Evolutionary conservation across 148 eudicot species (phyloP).

Genomic region (Limonium bicolor): DNA sequence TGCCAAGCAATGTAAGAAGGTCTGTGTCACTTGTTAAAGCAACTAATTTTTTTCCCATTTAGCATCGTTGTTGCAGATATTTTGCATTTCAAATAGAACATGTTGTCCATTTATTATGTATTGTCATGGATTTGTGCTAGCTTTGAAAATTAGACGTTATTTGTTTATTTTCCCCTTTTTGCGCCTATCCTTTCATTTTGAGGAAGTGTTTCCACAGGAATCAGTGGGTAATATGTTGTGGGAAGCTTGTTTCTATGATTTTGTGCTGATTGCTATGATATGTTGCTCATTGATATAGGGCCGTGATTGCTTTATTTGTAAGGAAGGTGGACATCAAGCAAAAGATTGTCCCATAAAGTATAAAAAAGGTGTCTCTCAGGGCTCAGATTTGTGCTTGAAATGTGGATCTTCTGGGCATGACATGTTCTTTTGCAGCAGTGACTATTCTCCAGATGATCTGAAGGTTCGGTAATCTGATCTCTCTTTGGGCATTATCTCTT

Average conservation of each 20-base stretch:
- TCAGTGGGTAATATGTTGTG: too few relatives aligned
- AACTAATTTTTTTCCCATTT: background rate
- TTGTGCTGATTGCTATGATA: too few relatives aligned
- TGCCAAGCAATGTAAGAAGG: constrained; percentile 76
- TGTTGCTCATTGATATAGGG: constrained; percentile 46
- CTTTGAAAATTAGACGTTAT: too few relatives aligned
- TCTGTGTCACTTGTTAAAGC: too few relatives aligned
- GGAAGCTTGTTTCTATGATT: too few relatives aligned
- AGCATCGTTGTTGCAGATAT: too few relatives aligned
- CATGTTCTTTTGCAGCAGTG: constrained; percentile 53
- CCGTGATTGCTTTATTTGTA: constrained; percentile 81
- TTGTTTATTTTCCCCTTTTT: too few relatives aligned
- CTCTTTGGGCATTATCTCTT: background rate
- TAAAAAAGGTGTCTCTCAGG: constrained; percentile 18
- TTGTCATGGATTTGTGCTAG: too few relatives aligned
- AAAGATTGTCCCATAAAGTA: constrained; percentile 84
- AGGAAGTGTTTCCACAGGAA: too few relatives aligned
- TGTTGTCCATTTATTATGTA: too few relatives aligned
- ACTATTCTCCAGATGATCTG: constrained; percentile 60
- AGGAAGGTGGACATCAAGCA: constrained; percentile 74
- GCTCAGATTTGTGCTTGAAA: constrained; percentile 54
- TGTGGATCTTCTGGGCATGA: constrained; percentile 85
- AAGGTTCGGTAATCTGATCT: constrained; percentile 32
- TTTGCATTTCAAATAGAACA: too few relatives aligned
- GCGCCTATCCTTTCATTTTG: too few relatives aligned